A percentile compares a stretch with the other conserved stretches of the same genome.
Conservation (phyloP, 257 asterid species). For the Lithospermum erythrorhizon region DNA sequence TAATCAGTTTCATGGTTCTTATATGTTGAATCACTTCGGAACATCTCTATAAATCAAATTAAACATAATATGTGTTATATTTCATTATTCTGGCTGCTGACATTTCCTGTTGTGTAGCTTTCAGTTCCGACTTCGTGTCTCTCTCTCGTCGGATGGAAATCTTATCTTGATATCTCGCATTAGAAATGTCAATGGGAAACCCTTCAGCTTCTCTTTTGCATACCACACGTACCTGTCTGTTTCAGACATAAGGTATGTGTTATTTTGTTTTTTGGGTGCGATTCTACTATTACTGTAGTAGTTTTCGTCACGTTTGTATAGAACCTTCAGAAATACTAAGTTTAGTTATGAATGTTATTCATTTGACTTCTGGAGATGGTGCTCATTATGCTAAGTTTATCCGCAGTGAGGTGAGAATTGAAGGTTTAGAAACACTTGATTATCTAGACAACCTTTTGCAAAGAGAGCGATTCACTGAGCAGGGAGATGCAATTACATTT, state of each 20-base stretch:
- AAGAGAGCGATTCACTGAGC: conserved; percentile 82
- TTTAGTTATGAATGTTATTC: not conserved
- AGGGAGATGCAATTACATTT: conserved; percentile 89
- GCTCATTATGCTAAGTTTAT: conserved; percentile 1
- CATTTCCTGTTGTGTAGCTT: conserved; percentile 33
- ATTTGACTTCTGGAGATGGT: conserved; percentile 1
- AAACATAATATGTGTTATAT: not conserved
- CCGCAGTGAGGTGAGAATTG: conserved; percentile 80
- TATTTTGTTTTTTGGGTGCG: not conserved
- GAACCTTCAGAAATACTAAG: too few relatives aligned
- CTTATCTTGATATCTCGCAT: conserved; percentile 71
- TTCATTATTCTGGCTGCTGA: conserved; percentile 2
- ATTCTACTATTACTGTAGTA: not conserved
- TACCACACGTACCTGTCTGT: conserved; percentile 76
- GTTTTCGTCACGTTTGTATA: not conserved
- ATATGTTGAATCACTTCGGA: not conserved
- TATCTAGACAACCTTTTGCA: conserved; percentile 75
- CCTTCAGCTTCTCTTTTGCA: conserved; percentile 83
- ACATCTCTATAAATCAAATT: not conserved
- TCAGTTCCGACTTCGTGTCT: conserved; percentile 72
- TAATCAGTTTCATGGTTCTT: not conserved
- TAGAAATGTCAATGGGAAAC: conserved; percentile 74
- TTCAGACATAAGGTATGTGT: conserved; percentile 76
- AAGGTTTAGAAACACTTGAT: conserved; percentile 90
- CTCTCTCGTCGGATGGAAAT: conserved; percentile 70